Percentiles rank a stretch among this genome's conserved stretches.
phyloP scores from a whole-genome alignment of 169 alveolate genomes.

The Cystoisospora suis region DNA sequence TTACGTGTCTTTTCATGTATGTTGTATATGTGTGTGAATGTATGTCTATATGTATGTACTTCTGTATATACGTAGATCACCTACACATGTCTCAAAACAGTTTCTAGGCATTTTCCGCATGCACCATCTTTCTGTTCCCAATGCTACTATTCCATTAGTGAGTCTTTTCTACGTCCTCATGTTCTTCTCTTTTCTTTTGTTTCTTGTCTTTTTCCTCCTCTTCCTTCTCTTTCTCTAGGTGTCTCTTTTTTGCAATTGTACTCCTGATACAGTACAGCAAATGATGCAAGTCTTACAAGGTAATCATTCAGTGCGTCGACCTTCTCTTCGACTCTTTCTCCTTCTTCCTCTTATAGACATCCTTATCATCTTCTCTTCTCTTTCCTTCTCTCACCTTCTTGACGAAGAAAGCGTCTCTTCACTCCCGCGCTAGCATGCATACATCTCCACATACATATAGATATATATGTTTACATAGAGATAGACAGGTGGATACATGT shows the following conservation, averaged over 20 bases:
- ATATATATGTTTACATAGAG: background rate
- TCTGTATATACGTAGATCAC: background rate
- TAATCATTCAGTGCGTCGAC: background rate
- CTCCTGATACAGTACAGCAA: conserved; percentile 65
- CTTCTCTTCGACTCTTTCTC: background rate
- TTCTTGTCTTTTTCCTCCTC: background rate
- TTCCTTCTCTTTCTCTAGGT: background rate
- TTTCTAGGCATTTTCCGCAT: too few relatives aligned
- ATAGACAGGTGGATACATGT: too few relatives aligned
- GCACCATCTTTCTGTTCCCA: too few relatives aligned
- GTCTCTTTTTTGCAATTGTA: conserved; percentile 62
- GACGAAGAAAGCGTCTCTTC: background rate
- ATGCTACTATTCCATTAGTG: too few relatives aligned
- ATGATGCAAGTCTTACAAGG: conserved; percentile 71
- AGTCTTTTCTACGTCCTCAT: too few relatives aligned
- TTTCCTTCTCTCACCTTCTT: background rate
- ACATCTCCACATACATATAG: background rate
- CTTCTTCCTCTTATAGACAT: background rate
- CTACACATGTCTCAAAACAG: too few relatives aligned
- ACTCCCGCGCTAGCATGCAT: background rate
- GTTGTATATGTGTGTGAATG: background rate
- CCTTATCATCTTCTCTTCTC: background rate
- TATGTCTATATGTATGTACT: background rate
- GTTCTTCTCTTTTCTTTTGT: background rate
- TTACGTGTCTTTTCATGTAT: background rate